Evolutionary conservation across 345 rosid species (phyloP), one percentile per base, ranked within the genome.

Genomic region (Hibiscus mutabilis): DNA sequence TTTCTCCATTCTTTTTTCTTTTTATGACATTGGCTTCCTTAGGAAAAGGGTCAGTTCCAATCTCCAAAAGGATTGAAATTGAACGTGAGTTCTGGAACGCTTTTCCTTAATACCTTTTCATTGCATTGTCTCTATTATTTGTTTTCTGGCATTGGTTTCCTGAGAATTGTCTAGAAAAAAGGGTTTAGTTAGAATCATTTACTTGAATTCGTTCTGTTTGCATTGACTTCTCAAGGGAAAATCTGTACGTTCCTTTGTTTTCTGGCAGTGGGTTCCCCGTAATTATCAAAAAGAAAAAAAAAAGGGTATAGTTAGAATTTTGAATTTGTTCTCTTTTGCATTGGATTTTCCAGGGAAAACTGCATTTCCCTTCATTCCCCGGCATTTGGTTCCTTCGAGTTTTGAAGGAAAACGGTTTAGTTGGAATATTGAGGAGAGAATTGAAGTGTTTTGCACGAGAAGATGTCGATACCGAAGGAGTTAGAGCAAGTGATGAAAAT

Each of bases 401-500:
- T 47, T 49, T 25, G 13, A 67, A 19, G 24, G 12, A 49, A 27
- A 49, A 49, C 7, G 22, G 3, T 47, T 15, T 46, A 47, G 53
- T 22, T 42, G 18, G 33, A 65, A 64, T 12, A n/a, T 53, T 19
- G 60, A 56, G 8, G 53, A 25, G 73, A 19, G 73, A 29, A 49
- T 71, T 66, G 69, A 70, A 53, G 52, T 40, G 24, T 76, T 14
- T 60, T 47, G 29, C 51, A 31, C 4, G 5, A 31, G 64, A 69
- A 78, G 68, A 90, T 87, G 96, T 87, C 97, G 87, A 82, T 86
- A 69, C 87, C 89, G 22, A 94, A 91, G 70, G 98, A 90, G 79
- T 87, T 90, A 25, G 97, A 88, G 83, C 87, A 81, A 86, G 97
- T 94, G 69, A 88, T 94, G 96, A 94, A 86, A 84, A 77, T 82